Conservation (phyloP, 2,329 filamentous ascomycete species). For the Fonsecaea monophora region DNA sequence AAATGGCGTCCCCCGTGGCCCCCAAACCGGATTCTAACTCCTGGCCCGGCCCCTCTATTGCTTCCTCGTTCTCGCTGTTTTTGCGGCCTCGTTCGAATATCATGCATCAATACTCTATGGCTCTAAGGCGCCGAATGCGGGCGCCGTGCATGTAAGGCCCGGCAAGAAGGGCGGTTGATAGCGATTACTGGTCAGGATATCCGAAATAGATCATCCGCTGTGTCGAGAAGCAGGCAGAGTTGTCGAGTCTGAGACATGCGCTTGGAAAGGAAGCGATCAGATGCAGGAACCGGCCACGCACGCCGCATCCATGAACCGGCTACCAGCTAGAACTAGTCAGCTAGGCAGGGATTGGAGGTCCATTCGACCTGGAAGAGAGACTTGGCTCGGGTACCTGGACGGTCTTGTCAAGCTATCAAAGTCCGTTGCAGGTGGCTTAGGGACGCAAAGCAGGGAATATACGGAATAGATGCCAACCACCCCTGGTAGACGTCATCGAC, state of each 20-base stretch:
- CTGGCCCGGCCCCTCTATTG: neutral
- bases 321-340: conserved; percentile 19
- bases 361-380: conserved; percentile 7
- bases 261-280: conserved; percentile 30
- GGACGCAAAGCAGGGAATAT: conserved; percentile 10
- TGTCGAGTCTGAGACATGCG: conserved; percentile 34
- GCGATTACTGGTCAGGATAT: conserved; percentile 17
- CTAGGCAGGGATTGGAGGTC: conserved; percentile 21
- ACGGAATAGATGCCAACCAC: conserved; percentile 1
- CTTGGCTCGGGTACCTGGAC: conserved; percentile 29
- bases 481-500: conserved; percentile 12
- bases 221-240: conserved; percentile 26
- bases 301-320: conserved; percentile 21
- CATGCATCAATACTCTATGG: neutral
- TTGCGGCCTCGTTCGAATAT: neutral
- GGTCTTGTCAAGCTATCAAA: conserved; percentile 16
- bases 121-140: neutral
- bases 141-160: neutral
- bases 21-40: conserved; percentile 3
- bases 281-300: conserved; percentile 26
- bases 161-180: conserved; percentile 5
- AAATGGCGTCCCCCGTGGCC: neutral
- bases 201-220: conserved; percentile 28
- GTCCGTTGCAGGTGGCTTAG: conserved; percentile 20
- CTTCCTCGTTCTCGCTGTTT: neutral